phyloP scores from a whole-genome alignment of 1,139 yeast species.

The Spencermartinsiella ligniputridi region DNA sequence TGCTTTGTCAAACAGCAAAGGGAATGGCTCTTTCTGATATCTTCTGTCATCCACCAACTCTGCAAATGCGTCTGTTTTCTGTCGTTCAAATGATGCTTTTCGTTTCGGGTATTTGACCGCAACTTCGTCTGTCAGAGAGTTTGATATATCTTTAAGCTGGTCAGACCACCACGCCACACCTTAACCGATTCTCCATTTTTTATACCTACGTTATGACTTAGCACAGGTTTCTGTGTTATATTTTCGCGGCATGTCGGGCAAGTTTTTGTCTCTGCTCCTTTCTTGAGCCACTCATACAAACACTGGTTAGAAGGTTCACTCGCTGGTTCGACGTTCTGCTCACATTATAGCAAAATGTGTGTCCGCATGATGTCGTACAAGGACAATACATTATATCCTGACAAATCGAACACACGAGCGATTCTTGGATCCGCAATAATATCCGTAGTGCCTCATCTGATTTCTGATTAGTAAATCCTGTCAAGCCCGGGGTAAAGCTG shows the following conservation, averaged over 20 bases:
- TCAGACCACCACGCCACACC: not conserved
- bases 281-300: constrained; percentile 26
- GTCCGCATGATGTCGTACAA: constrained; percentile 33
- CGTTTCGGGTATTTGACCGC: constrained; percentile 10
- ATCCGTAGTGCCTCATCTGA: constrained; percentile 12
- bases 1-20: constrained; percentile 13
- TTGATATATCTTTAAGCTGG: constrained; percentile 16
- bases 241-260: constrained; percentile 28
- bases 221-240: constrained; percentile 19
- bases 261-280: constrained; percentile 16
- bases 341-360: constrained; percentile 32
- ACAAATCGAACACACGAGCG: constrained; percentile 32
- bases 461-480: constrained; percentile 1
- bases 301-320: too few species aligned
- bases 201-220: constrained; percentile 17
- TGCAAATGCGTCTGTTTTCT: constrained; percentile 13
- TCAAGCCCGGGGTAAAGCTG: not conserved
- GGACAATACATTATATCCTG: constrained; percentile 34
- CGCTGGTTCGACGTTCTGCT: too few species aligned
- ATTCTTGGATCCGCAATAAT: constrained; percentile 20
- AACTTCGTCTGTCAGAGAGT: constrained; percentile 13
- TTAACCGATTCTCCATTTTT: not conserved
- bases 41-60: constrained; percentile 21
- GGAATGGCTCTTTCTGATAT: constrained; percentile 19
- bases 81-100: constrained; percentile 10